A percentile compares a stretch with the other conserved stretches of the same genome.
Conservation (phyloP, 768 basidiomycete genomes). For the Boletus barrowsii region DNA sequence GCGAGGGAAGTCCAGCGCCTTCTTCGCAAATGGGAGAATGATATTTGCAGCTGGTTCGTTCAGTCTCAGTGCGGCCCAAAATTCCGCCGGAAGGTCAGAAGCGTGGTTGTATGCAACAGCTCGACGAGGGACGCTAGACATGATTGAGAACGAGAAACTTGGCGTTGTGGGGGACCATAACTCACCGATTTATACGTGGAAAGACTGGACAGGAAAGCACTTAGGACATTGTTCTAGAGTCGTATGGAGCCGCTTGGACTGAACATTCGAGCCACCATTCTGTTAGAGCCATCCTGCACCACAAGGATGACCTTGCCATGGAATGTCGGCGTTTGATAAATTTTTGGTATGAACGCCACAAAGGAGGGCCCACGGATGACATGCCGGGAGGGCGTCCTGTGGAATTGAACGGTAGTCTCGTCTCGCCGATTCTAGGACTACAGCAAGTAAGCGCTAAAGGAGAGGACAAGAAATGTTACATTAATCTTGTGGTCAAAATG, state of each 20-base stretch:
- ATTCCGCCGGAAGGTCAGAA: constrained; percentile 17
- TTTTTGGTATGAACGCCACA: neutral
- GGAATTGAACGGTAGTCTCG: neutral
- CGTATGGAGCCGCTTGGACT: neutral
- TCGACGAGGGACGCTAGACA: constrained; percentile 14
- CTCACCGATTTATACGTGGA: constrained; percentile 6
- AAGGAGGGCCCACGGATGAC: constrained; percentile 10
- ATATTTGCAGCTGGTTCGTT: constrained; percentile 38
- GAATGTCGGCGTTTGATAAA: constrained; percentile 2
- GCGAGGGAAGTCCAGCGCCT: constrained; percentile 14
- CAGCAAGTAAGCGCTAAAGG: neutral
- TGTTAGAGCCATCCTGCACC: constrained; percentile 16
- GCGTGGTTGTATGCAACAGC: constrained; percentile 4
- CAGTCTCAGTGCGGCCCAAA: constrained; percentile 30
- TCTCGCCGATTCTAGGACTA: neutral
- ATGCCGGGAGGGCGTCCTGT: neutral
- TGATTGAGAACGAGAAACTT: constrained; percentile 14
- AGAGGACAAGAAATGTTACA: too few relatives aligned
- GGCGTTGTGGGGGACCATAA: constrained; percentile 11
- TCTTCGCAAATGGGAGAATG: constrained; percentile 39
- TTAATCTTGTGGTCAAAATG: too few relatives aligned
- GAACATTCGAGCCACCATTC: constrained; percentile 19
- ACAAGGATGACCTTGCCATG: neutral
- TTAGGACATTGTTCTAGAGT: neutral
- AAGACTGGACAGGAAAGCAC: neutral